Evolutionary conservation across 2,329 filamentous ascomycete species (phyloP).

Genomic region (Aureobasidium sp.): DNA sequence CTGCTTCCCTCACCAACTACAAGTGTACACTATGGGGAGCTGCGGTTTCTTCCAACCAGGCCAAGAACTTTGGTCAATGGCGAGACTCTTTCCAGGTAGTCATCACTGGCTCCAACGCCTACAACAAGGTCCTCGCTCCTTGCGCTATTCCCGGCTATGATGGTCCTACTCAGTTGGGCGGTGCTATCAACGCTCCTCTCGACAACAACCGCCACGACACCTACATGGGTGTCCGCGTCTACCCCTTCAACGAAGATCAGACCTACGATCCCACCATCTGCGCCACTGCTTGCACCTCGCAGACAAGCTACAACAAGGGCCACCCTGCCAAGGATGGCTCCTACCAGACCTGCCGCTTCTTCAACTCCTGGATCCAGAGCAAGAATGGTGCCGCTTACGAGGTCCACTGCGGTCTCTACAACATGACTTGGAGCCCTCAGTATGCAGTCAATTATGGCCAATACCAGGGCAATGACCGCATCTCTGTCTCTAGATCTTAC

Average conservation of each 20-base stretch:
- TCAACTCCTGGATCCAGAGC: slow-evolving; percentile 35
- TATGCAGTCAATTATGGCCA: slow-evolving; percentile 23
- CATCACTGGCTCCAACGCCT: slow-evolving; percentile 38
- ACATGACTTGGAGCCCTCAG: slow-evolving; percentile 19
- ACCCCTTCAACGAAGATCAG: slow-evolving; percentile 12
- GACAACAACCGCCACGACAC: slow-evolving; percentile 18
- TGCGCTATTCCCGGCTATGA: slow-evolving; percentile 18
- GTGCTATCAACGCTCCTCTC: slow-evolving; percentile 31
- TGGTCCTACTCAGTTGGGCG: slow-evolving; percentile 26
- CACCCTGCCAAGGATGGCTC: slow-evolving; percentile 21
- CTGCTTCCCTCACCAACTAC: slow-evolving; percentile 27
- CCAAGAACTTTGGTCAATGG: slow-evolving; percentile 31
- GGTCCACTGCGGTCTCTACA: slow-evolving; percentile 36
- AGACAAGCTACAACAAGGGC: slow-evolving; percentile 22
- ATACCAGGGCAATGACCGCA: slow-evolving; percentile 17
- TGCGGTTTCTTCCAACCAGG: slow-evolving; percentile 24
- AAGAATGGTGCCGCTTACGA: slow-evolving; percentile 33
- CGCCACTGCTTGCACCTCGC: slow-evolving; percentile 23
- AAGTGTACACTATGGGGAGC: slow-evolving; percentile 34
- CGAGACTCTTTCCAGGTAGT: slow-evolving; percentile 33
- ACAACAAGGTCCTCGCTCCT: slow-evolving; percentile 23
- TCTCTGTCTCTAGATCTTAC: slow-evolving; percentile 18
- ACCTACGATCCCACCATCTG: slow-evolving; percentile 23
- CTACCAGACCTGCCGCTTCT: slow-evolving; percentile 24
- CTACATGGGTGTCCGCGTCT: slow-evolving; percentile 20